Conservation (phyloP, 106 monocot genomes). For the Dioscorea zingiberensis region DNA sequence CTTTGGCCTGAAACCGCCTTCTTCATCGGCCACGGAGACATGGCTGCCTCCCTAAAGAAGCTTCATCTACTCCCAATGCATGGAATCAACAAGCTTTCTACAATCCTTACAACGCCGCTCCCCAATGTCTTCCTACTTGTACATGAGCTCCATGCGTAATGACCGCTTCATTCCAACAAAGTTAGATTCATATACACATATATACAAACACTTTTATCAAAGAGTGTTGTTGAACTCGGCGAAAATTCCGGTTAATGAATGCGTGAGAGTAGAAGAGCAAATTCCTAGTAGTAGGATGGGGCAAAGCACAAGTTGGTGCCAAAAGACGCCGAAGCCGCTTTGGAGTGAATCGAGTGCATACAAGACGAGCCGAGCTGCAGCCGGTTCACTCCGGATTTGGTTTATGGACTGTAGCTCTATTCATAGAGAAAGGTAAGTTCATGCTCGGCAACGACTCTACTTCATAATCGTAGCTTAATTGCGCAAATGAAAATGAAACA, state of each 20-base stretch:
- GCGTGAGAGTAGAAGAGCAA: conserved; percentile 8
- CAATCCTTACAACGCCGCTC: too few relatives aligned
- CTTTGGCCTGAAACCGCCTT: background rate
- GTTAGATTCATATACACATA: background rate
- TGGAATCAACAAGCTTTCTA: too few relatives aligned
- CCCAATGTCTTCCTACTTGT: too few relatives aligned
- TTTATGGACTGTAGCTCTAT: background rate
- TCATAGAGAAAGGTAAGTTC: too few relatives aligned
- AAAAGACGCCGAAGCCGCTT: conserved; percentile 38
- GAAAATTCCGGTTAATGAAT: background rate
- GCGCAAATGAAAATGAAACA: too few relatives aligned
- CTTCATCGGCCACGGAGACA: conserved; percentile 26
- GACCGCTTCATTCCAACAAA: conserved; percentile 13
- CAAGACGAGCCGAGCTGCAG: conserved; percentile 10
- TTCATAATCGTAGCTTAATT: too few relatives aligned
- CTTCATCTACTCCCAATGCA: too few relatives aligned
- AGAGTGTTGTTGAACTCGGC: too few relatives aligned
- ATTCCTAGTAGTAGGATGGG: background rate
- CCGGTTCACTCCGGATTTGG: conserved; percentile 2
- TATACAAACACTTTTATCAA: too few relatives aligned
- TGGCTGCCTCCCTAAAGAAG: background rate
- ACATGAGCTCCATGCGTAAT: conserved; percentile 1
- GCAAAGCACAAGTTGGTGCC: too few relatives aligned
- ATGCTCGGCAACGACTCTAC: too few relatives aligned
- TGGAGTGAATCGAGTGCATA: conserved; percentile 41